These are phyloP conservation scores for Sisymbrium altissimum DNA, from an alignment of 345 rosid genomes.

Conservation along the genomic window DNA sequence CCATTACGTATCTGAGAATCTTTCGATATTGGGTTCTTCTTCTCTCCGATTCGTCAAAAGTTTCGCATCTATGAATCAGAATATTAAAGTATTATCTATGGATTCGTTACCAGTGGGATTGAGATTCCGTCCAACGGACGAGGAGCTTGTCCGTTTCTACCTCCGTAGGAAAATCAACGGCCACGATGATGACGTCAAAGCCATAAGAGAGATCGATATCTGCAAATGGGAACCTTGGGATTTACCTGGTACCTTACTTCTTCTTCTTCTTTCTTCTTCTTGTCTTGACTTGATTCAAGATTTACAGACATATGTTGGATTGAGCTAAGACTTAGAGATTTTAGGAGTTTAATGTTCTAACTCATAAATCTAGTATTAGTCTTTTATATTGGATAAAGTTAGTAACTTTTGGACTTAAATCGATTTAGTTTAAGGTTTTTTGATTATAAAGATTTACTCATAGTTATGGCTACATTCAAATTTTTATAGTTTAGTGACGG, in stretches of 20 bases:
- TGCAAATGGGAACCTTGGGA: conserved; percentile 98
- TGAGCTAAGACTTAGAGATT: too few species aligned
- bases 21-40: not conserved
- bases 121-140: conserved; percentile 91
- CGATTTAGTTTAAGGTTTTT: not conserved
- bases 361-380: too few species aligned
- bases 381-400: too few species aligned
- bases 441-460: not conserved
- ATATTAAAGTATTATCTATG: conserved; percentile 48
- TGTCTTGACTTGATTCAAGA: not conserved
- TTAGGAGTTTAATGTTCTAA: too few species aligned
- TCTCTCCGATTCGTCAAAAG: conserved; percentile 16
- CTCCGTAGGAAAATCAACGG: conserved; percentile 79
- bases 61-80: conserved; percentile 32
- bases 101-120: conserved; percentile 74
- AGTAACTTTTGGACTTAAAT: not conserved
- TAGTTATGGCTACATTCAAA: not conserved
- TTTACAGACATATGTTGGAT: not conserved
- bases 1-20: conserved; percentile 13
- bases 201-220: conserved; percentile 77
- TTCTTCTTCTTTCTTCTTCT: too few species aligned
- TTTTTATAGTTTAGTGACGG: not conserved
- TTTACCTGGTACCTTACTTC: conserved; percentile 57
- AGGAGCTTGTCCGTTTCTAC: conserved; percentile 66
- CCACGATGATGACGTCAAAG: conserved; percentile 45